Evolutionary conservation across 2,329 filamentous ascomycete genomes (phyloP), one percentile per base, ranked within the genome.

Genomic region (Paracorniculantispora psalliotae): DNA sequence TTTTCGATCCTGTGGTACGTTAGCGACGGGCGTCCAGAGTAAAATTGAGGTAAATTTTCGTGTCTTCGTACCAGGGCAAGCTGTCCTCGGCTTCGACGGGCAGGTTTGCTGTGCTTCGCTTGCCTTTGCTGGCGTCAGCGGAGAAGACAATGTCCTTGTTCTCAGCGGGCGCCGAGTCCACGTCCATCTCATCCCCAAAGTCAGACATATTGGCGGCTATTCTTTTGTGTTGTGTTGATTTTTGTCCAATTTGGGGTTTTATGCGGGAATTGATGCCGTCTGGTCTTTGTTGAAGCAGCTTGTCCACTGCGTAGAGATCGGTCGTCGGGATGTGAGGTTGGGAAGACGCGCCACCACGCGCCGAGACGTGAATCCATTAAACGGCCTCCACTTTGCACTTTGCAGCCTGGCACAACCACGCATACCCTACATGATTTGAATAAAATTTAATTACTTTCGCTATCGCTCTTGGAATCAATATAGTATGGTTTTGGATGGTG

Each of bases 1-100:
- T 99, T 99, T 72, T 99, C 94, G 9, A 99, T 92, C 92, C 90
- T 92, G 61, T 33, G 30, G 30, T 33, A 12, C 30, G 12, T 33
- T 33, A 33, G n/a, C 25, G 2, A 10, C 13, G 15, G 19, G 33
- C 13, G 26, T 51, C 15, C n/a, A 10, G 23, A 15, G 13, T 21
- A 33, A 21, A 9, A 48, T 43, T 9, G 5, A 17, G 43, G 9
- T 2, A 44, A 9, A 1, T 17, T 1, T 19, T 13, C 0, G 5
- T 19, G 13, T 17, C 3, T 3, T 17, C 77, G 63, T 71, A 96
- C 93, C 94, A 99, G 76, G 94, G 94, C 19, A 99, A 75, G 64
- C 88, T 92, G 72, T 99, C 94, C 73, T 96, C 91, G 52, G 92
- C 92, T 74, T 96, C 92, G 6, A 99, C 86, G 0, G 94, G 94